Base-by-base conservation (phyloP, 2,329 filamentous ascomycete species). In the Hypoxylon sp. region DNA sequence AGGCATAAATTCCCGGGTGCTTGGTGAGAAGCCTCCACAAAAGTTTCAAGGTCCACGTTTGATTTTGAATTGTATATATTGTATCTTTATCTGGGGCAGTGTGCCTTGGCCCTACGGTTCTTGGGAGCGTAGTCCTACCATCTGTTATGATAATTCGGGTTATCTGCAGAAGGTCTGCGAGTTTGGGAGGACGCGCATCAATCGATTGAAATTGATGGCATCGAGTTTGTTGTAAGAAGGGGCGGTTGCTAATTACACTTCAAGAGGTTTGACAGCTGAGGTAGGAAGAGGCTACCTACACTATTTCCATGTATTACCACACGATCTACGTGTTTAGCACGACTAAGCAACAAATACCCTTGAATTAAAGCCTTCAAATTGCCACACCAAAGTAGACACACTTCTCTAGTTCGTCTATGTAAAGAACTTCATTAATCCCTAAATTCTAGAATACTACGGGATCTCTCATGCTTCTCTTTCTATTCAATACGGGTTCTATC, bases 1-100 rank as follows among this genome's bases (percentile, higher is more conserved):
- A 74, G 70, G 72, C 73, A 29, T 78, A 74, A 54, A 33, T 26
- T 47, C 13, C n/a, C 5, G 10, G 26, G 52, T 31, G 10, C 22
- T 33, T 46, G 22, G 35, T 24, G 47, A 61, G 42, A 48, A 44
- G 17, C 33, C 3, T 59, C 29, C 14, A 39, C 19, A 14, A 39
- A 44, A 33, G 8, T 17, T 17, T 37, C 48, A 42, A 22, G 52
- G 14, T 24, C 31, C 22, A 26, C 8, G n/a, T 33, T 58, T 29
- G 33, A 24, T 14, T 35, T 46, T 26, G 35, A 26, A 42, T 42
- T 66, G 56, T 68, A 63, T 29, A 65, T 68, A 65, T 52, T 57
- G 55, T 65, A 61, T 64, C 47, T 57, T 37, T 47, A 37, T 56
- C 29, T 35, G 50, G n/a, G 19, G 42, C 22, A 11, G 35, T 10